Conservation (phyloP, 78 protist genomes). For the Dictyostelium capitatum region DNA sequence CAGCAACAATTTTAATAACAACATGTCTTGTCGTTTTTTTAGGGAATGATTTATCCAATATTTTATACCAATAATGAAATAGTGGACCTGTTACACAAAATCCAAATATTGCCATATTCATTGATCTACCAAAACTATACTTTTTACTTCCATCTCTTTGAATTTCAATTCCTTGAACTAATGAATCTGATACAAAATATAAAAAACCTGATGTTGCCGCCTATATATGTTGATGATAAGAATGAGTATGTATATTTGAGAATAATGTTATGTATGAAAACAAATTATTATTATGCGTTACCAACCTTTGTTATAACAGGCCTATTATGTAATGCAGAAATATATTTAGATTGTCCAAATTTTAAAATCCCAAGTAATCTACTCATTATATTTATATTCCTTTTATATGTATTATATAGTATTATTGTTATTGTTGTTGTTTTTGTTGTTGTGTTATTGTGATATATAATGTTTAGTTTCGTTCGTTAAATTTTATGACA, state of each 20-base stretch:
- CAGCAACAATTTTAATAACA: slow-evolving; percentile 11
- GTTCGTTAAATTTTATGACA: no score
- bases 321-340: slow-evolving; percentile 26
- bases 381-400: neutral
- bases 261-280: neutral
- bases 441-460: no score
- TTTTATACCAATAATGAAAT: slow-evolving; percentile 63
- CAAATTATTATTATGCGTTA: neutral
- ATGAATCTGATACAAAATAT: slow-evolving; percentile 60
- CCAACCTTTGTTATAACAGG: slow-evolving; percentile 5
- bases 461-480: no score
- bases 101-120: slow-evolving; percentile 38
- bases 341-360: slow-evolving; percentile 22
- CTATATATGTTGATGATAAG: neutral
- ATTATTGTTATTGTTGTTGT: no score
- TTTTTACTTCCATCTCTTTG: neutral
- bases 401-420: no score
- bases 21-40: slow-evolving; percentile 36
- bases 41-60: slow-evolving; percentile 48
- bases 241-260: neutral
- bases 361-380: neutral
- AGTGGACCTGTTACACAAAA: slow-evolving; percentile 43
- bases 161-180: slow-evolving; percentile 42
- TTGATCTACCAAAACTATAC: slow-evolving; percentile 14
- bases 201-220: slow-evolving; percentile 56